Evolutionary conservation across 1,139 yeast genomes (phyloP).

Genomic region (Zygotorulaspora mrakii): DNA sequence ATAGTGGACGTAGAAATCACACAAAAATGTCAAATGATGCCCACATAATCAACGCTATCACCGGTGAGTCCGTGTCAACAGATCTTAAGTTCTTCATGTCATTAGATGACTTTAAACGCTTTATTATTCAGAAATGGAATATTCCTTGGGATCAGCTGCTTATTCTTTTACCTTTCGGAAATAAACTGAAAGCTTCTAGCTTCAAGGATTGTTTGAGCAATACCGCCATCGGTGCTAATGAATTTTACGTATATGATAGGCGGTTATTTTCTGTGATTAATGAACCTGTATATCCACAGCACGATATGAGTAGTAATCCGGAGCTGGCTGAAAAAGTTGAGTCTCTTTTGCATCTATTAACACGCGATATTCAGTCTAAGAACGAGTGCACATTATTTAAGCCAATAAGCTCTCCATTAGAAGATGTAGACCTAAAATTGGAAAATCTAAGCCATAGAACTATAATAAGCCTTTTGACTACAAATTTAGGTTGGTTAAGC

Average conservation of each 20-base stretch:
- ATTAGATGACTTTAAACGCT: constrained; percentile 46
- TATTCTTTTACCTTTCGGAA: constrained; percentile 63
- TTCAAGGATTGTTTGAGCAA: constrained; percentile 35
- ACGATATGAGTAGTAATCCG: constrained; percentile 2
- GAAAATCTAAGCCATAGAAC: constrained; percentile 21
- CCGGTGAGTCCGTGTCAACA: constrained; percentile 39
- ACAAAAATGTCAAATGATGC: constrained; percentile 25
- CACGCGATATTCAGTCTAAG: constrained; percentile 18
- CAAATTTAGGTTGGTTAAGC: constrained; percentile 52
- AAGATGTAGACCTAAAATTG: constrained; percentile 27
- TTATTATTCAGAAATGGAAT: constrained; percentile 42
- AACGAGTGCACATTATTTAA: constrained; percentile 37
- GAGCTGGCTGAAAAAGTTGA: constrained; percentile 5
- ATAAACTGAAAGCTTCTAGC: constrained; percentile 49
- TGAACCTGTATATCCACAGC: constrained; percentile 15
- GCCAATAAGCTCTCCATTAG: constrained; percentile 46
- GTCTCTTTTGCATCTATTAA: constrained; percentile 5
- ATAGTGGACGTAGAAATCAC: too few species aligned
- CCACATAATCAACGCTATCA: constrained; percentile 42
- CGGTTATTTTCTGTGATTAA: constrained; percentile 42
- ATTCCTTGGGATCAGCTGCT: constrained; percentile 49
- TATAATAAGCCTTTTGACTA: constrained; percentile 39
- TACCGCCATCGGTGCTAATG: constrained; percentile 41
- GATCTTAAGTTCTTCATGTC: constrained; percentile 39
- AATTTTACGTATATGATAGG: constrained; percentile 59